phyloP scores from a whole-genome alignment of 208 protist genomes.

The Crithidia sp. region DNA sequence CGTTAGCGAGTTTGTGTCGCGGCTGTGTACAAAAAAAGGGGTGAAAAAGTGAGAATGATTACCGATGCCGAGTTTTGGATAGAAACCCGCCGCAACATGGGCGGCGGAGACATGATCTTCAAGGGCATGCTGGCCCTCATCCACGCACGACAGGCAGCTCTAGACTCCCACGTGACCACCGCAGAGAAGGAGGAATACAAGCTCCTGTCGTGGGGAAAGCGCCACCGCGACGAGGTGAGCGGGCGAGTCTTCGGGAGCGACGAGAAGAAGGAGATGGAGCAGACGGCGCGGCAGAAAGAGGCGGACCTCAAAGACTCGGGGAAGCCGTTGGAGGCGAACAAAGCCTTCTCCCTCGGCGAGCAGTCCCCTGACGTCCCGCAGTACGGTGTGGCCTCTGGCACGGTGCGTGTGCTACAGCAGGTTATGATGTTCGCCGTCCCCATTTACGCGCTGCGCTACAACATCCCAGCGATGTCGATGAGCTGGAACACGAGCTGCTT shows the following conservation, averaged over 20 bases:
- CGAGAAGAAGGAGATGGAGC: constrained; percentile 37
- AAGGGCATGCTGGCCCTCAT: constrained; percentile 66
- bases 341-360: constrained; percentile 28
- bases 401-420: constrained; percentile 81
- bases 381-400: constrained; percentile 45
- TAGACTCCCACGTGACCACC: constrained; percentile 49
- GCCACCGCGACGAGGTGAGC: constrained; percentile 42
- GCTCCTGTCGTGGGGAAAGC: constrained; percentile 29
- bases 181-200: constrained; percentile 46
- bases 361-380: constrained; percentile 8
- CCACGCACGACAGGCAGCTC: constrained; percentile 58
- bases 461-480: constrained; percentile 91
- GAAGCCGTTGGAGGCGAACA: constrained; percentile 43
- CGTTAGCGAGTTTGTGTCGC: too few species aligned
- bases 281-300: constrained; percentile 28
- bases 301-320: constrained; percentile 41
- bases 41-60: constrained; percentile 54
- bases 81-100: constrained; percentile 60
- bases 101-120: constrained; percentile 73
- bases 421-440: constrained; percentile 88
- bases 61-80: constrained; percentile 89
- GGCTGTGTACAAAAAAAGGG: too few species aligned
- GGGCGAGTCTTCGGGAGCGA: constrained; percentile 36
- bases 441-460: constrained; percentile 82
- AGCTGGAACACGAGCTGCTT: constrained; percentile 84